Percentiles rank a stretch among this genome's conserved stretches.
These are phyloP conservation scores for Dioscorea cayenensis DNA, from an alignment of 116 monocot species.

Conservation along the genomic window DNA sequence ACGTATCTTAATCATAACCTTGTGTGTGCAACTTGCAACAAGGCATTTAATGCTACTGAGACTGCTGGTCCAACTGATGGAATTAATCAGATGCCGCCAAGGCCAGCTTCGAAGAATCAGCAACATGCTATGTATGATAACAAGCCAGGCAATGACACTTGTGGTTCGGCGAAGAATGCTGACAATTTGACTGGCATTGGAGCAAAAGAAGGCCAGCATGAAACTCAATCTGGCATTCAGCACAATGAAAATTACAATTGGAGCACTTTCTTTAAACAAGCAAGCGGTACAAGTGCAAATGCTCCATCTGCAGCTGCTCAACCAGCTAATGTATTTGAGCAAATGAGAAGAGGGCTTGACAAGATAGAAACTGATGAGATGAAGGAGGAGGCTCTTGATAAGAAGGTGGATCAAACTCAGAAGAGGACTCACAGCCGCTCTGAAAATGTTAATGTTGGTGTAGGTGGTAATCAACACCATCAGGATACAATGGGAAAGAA, in stretches of 20 bases:
- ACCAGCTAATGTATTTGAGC: conserved; percentile 48
- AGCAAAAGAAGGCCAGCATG: conserved; percentile 1
- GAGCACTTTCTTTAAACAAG: conserved; percentile 26
- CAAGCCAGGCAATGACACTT: conserved; percentile 4
- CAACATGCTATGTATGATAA: conserved; percentile 14
- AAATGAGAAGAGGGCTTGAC: conserved; percentile 41
- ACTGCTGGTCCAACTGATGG: conserved; percentile 34
- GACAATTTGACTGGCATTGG: neutral
- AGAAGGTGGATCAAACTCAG: conserved; percentile 12
- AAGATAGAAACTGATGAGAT: conserved; percentile 35
- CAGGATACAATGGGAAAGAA: conserved; percentile 20
- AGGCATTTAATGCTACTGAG: conserved; percentile 65
- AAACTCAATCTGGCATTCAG: conserved; percentile 12
- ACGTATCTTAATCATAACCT: conserved; percentile 71
- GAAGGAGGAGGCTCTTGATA: conserved; percentile 29
- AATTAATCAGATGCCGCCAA: conserved; percentile 15
- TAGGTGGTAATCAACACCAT: conserved; percentile 3
- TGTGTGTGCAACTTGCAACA: conserved; percentile 61
- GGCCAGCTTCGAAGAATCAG: conserved; percentile 16
- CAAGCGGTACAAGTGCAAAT: conserved; percentile 31
- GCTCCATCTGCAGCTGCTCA: conserved; percentile 46
- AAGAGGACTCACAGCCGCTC: conserved; percentile 13
- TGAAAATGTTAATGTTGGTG: conserved; percentile 9
- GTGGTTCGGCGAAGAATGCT: neutral
- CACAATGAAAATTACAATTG: conserved; percentile 31